A percentile compares a stretch with the other conserved stretches of the same genome.
These are phyloP conservation scores for Neurospora sp. DNA, from an alignment of 495 filamentous ascomycete species.

Conservation along the genomic window DNA sequence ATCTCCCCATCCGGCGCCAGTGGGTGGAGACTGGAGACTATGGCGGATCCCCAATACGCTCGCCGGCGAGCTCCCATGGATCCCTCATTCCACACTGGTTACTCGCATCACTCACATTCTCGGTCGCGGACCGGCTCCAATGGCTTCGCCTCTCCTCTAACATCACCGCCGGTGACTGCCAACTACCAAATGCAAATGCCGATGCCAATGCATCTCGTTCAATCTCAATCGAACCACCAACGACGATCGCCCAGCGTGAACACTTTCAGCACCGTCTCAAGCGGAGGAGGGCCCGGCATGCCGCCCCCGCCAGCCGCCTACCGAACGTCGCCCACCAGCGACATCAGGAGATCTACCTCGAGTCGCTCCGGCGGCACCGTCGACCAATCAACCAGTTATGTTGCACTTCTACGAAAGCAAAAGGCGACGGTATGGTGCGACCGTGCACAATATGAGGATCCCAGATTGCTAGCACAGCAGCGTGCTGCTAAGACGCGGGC, in stretches of 20 bases:
- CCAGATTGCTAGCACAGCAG: conserved; percentile 68
- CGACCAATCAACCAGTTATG: conserved; percentile 62
- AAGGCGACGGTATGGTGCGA: conserved; percentile 99
- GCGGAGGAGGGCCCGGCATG: conserved; percentile 29
- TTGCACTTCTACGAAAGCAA: conserved; percentile 87
- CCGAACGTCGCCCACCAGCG: conserved; percentile 42
- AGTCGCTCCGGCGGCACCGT: conserved; percentile 56
- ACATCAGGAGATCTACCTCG: conserved; percentile 66
- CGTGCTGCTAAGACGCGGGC: conserved; percentile 76
- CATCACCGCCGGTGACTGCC: conserved; percentile 1
- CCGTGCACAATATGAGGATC: conserved; percentile 85
- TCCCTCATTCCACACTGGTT: conserved; percentile 19
- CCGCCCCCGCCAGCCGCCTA: conserved; percentile 32
- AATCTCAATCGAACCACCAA: conserved; percentile 33
- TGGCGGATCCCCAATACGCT: conserved; percentile 19
- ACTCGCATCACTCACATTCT: conserved; percentile 27
- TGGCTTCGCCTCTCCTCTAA: conserved; percentile 1
- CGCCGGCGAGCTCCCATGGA: conserved; percentile 28
- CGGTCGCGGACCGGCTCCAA: neutral
- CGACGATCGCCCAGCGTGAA: conserved; percentile 63
- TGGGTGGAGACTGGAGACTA: conserved; percentile 9
- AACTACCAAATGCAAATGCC: conserved; percentile 6
- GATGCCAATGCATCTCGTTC: conserved; percentile 22
- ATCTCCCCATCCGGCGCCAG: conserved; percentile 6
- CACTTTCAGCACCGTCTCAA: conserved; percentile 59